Evolutionary conservation across 768 basidiomycete genomes (phyloP).

Genomic region (Tylopilus sp.): DNA sequence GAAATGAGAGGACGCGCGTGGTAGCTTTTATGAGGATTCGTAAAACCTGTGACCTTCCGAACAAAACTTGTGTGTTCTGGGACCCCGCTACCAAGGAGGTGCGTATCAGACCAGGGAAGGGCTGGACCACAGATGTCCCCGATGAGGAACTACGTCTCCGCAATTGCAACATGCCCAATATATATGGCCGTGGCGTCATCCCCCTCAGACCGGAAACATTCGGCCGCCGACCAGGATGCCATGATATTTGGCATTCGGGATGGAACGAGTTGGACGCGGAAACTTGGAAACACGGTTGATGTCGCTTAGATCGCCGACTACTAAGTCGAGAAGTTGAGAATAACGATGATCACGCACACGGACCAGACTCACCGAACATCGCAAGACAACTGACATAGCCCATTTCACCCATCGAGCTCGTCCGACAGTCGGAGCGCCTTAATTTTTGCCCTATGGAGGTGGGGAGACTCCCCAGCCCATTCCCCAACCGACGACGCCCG

Average conservation of each 20-base stretch:
- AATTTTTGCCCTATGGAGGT: no score
- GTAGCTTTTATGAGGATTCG: slow-evolving; percentile 16
- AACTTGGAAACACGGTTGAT: background rate
- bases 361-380: slow-evolving; percentile 2
- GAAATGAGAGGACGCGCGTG: background rate
- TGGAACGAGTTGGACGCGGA: slow-evolving; percentile 2
- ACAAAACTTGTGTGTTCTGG: background rate
- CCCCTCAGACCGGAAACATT: background rate
- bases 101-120: background rate
- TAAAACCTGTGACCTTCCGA: slow-evolving; percentile 2
- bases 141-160: background rate
- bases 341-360: background rate
- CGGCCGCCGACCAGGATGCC: background rate
- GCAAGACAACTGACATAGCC: background rate
- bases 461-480: background rate
- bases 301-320: background rate
- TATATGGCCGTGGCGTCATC: background rate
- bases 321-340: background rate
- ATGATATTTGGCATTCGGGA: background rate
- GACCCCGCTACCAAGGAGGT: background rate
- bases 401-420: background rate
- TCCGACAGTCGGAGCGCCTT: slow-evolving; percentile 4
- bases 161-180: background rate
- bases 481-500: slow-evolving; percentile 5
- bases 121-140: background rate